phyloP scores from a whole-genome alignment of 2,329 filamentous ascomycete genomes.

The Colletotrichum higginsianum region DNA sequence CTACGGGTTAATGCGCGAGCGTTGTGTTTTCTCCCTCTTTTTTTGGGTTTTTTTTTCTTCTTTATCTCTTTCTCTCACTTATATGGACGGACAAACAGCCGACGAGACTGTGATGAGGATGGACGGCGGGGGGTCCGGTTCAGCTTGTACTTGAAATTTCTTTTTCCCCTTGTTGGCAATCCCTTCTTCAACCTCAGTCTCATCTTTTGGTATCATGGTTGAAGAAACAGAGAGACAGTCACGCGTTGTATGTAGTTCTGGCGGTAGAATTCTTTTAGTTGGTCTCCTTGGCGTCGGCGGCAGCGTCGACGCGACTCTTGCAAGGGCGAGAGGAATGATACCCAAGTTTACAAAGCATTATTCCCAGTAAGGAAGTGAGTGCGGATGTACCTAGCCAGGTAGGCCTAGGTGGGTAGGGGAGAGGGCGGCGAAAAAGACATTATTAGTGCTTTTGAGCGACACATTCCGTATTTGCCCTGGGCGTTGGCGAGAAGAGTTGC shows the following conservation, averaged over 20 bases:
- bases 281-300: constrained; percentile 25
- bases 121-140: no score
- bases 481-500: no score
- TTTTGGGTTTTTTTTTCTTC: constrained; percentile 11
- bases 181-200: constrained; percentile 10
- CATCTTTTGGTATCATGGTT: neutral
- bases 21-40: constrained; percentile 20
- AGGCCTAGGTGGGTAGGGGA: no score
- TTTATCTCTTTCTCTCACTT: neutral
- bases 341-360: constrained; percentile 25
- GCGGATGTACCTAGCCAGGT: no score
- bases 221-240: constrained; percentile 3
- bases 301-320: constrained; percentile 28
- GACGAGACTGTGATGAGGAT: neutral
- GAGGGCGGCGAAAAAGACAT: no score
- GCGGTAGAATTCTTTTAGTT: constrained; percentile 23
- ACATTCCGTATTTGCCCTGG: no score
- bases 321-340: constrained; percentile 42
- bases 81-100: neutral
- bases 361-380: neutral
- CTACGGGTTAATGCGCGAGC: constrained; percentile 22
- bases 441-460: neutral
- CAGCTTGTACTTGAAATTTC: neutral
- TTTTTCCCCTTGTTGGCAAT: neutral
- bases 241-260: constrained; percentile 3